Percentiles rank a stretch among this genome's conserved stretches.
Evolutionary conservation across 192 early-diverging fungal genomes (phyloP).

Genomic region (Rhizophagus prolifer): DNA sequence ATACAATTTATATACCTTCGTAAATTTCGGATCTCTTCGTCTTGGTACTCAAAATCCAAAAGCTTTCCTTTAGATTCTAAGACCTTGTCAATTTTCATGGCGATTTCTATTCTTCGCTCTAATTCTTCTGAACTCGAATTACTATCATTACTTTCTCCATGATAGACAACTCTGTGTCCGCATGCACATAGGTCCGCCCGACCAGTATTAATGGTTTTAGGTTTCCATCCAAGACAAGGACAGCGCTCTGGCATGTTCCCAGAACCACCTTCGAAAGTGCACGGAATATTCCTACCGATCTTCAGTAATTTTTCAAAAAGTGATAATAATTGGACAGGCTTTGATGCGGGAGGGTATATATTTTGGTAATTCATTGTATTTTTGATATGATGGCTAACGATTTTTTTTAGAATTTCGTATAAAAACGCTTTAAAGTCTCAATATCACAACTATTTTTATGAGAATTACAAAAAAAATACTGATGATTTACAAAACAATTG

Average conservation of each 20-base stretch:
- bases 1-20: slow-evolving; percentile 37
- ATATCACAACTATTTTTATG: no score
- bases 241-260: slow-evolving; percentile 24
- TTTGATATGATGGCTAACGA: not conserved
- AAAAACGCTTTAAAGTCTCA: no score
- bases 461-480: no score
- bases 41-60: slow-evolving; percentile 50
- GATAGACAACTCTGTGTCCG: slow-evolving; percentile 45
- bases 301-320: slow-evolving; percentile 48
- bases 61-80: slow-evolving; percentile 55
- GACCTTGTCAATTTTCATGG: slow-evolving; percentile 48
- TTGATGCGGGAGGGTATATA: slow-evolving; percentile 40
- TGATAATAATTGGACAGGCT: slow-evolving; percentile 31
- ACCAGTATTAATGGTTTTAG: slow-evolving; percentile 36
- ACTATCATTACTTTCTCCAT: slow-evolving; percentile 38
- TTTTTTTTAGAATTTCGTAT: no score
- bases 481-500: no score
- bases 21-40: slow-evolving; percentile 48
- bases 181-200: slow-evolving; percentile 45
- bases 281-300: slow-evolving; percentile 49
- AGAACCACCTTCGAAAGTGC: slow-evolving; percentile 28
- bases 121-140: slow-evolving; percentile 39
- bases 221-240: slow-evolving; percentile 52
- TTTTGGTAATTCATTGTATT: not conserved
- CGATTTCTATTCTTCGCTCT: slow-evolving; percentile 46